Conservation (phyloP, 768 basidiomycete genomes). For the Boletellus emodensis region DNA sequence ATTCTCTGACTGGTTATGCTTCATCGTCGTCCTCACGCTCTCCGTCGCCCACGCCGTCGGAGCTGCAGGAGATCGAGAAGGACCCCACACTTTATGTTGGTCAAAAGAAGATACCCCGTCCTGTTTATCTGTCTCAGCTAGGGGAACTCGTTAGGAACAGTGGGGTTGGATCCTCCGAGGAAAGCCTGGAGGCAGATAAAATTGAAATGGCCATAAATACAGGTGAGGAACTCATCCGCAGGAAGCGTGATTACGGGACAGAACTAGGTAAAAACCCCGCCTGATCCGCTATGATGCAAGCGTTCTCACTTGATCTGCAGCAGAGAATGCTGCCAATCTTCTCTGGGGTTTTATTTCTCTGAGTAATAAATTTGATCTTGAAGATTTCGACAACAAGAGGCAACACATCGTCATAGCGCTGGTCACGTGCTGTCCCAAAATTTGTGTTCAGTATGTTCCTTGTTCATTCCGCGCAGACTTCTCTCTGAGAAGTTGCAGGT, state of each 20-base stretch:
- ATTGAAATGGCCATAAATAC: slow-evolving; percentile 75
- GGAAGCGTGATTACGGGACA: slow-evolving; percentile 79
- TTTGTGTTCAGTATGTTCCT: slow-evolving; percentile 70
- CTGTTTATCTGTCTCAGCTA: slow-evolving; percentile 88
- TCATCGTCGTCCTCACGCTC: slow-evolving; percentile 65
- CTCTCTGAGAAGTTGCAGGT: slow-evolving; percentile 39
- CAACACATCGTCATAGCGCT: slow-evolving; percentile 78
- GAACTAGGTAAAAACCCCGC: slow-evolving; percentile 62
- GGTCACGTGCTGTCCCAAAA: slow-evolving; percentile 71
- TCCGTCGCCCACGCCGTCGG: slow-evolving; percentile 74
- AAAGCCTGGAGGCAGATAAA: slow-evolving; percentile 65
- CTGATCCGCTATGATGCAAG: neutral
- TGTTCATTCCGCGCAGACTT: neutral
- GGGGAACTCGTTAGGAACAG: slow-evolving; percentile 68
- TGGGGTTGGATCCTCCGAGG: slow-evolving; percentile 47
- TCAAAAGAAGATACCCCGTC: slow-evolving; percentile 65
- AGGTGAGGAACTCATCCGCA: slow-evolving; percentile 80
- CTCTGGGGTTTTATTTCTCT: slow-evolving; percentile 67
- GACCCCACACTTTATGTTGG: slow-evolving; percentile 80
- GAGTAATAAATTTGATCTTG: slow-evolving; percentile 82
- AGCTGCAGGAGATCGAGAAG: slow-evolving; percentile 77
- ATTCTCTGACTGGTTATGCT: slow-evolving; percentile 75
- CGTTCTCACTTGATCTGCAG: slow-evolving; percentile 38
- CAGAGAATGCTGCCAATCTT: slow-evolving; percentile 86
- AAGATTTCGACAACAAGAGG: slow-evolving; percentile 69